Conservation (phyloP, 2,329 filamentous ascomycete species). For the Incumbomyces delicatus region DNA sequence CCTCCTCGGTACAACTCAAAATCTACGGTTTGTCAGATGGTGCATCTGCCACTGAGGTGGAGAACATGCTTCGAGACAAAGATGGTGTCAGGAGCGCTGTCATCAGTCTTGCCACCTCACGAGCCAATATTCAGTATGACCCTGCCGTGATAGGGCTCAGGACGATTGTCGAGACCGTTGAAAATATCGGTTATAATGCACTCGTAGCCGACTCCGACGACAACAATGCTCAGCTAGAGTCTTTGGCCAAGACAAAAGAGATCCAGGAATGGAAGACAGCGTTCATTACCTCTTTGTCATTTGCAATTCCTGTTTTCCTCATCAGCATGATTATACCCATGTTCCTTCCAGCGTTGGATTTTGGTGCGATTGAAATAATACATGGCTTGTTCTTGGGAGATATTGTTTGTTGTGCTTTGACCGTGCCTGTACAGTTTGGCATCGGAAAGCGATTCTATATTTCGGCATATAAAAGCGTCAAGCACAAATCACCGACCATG, state of each 20-base stretch:
- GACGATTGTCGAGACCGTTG: constrained; percentile 69
- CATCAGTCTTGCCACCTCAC: constrained; percentile 62
- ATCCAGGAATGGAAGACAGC: constrained; percentile 85
- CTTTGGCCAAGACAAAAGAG: constrained; percentile 89
- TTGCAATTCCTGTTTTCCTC: constrained; percentile 82
- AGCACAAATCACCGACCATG: constrained; percentile 90
- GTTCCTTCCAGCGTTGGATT: constrained; percentile 65
- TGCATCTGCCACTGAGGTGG: constrained; percentile 61
- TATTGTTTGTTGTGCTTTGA: constrained; percentile 70
- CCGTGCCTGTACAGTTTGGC: constrained; percentile 90
- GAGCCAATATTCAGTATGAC: constrained; percentile 64
- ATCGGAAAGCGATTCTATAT: constrained; percentile 90
- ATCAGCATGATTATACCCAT: constrained; percentile 93
- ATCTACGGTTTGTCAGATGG: constrained; percentile 70
- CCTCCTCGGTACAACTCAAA: constrained; percentile 64
- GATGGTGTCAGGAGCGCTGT: constrained; percentile 65
- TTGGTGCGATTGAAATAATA: constrained; percentile 56
- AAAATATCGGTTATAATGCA: constrained; percentile 77
- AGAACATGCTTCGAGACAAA: constrained; percentile 54
- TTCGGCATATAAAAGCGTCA: constrained; percentile 86
- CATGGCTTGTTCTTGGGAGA: constrained; percentile 82
- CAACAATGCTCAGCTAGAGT: constrained; percentile 93
- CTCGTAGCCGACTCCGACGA: constrained; percentile 85
- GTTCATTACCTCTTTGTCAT: constrained; percentile 66
- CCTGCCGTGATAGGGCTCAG: constrained; percentile 66